Evolutionary conservation across 768 basidiomycete genomes (phyloP).

Genomic region (Naganishia vaughanmartiniae): DNA sequence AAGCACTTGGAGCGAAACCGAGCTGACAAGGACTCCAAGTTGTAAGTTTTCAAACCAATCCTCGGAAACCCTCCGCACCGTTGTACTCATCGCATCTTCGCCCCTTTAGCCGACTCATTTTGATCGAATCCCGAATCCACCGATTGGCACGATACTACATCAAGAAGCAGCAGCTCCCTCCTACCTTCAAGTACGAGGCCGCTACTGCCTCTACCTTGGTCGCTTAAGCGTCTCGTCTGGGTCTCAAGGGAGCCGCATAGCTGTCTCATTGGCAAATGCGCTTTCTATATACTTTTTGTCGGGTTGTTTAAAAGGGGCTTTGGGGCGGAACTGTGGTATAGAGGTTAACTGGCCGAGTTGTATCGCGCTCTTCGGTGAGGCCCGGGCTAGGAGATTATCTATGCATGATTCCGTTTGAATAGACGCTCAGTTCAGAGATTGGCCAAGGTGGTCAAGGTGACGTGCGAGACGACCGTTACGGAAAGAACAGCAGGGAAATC

Average conservation of each 20-base stretch:
- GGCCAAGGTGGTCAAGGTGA: too few species aligned
- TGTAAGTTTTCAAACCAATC: slow-evolving; percentile 37
- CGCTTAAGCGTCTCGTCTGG: slow-evolving; percentile 41
- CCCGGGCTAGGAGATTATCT: background rate
- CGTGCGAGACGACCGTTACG: too few species aligned
- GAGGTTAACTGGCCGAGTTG: slow-evolving; percentile 3
- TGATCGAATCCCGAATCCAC: slow-evolving; percentile 99
- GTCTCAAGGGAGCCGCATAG: background rate
- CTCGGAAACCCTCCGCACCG: background rate
- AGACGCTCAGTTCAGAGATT: too few species aligned
- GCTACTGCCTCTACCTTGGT: slow-evolving; percentile 75
- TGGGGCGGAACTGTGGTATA: slow-evolving; percentile 15
- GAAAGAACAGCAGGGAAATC: too few species aligned
- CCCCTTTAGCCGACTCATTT: slow-evolving; percentile 75
- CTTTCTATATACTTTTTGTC: slow-evolving; percentile 12
- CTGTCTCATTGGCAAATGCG: background rate
- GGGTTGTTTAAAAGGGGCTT: slow-evolving; percentile 7
- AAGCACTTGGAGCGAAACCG: slow-evolving; percentile 98
- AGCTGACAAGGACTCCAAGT: slow-evolving; percentile 78
- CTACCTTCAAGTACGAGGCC: slow-evolving; percentile 98
- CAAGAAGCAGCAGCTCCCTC: slow-evolving; percentile 94
- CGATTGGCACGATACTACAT: slow-evolving; percentile 97
- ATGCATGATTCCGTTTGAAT: slow-evolving; percentile 21
- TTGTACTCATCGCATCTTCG: background rate
- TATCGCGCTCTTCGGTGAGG: slow-evolving; percentile 12